Conservation (phyloP, 345 rosid species). For the Salix koriyanagi region DNA sequence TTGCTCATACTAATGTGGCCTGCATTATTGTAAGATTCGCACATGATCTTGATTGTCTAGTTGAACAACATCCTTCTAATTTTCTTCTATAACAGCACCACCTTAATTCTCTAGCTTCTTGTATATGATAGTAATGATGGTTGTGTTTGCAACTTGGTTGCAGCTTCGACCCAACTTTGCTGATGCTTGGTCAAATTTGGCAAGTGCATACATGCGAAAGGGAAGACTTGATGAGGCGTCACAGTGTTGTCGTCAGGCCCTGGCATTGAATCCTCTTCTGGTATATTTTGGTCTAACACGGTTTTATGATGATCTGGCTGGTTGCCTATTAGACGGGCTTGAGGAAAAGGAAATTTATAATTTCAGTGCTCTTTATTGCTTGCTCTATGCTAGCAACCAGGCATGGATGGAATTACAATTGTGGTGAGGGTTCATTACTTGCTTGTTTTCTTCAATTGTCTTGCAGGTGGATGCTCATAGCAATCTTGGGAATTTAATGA, state of each 20-base stretch:
- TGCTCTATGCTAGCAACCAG: background rate
- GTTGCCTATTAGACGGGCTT: background rate
- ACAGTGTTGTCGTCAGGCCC: slow-evolving; percentile 94
- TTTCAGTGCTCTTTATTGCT: background rate
- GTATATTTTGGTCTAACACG: slow-evolving; percentile 32
- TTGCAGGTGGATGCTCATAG: slow-evolving; percentile 93
- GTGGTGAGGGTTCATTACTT: slow-evolving; percentile 3
- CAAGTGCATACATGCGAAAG: slow-evolving; percentile 95
- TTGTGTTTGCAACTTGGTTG: slow-evolving; percentile 5
- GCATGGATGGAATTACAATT: background rate
- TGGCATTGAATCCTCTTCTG: slow-evolving; percentile 82
- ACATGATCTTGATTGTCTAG: background rate
- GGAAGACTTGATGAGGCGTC: slow-evolving; percentile 94
- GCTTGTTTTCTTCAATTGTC: slow-evolving; percentile 12
- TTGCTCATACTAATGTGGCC: too few relatives aligned
- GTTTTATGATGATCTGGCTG: background rate
- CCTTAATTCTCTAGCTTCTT: background rate
- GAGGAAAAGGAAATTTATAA: background rate
- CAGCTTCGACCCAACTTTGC: slow-evolving; percentile 96
- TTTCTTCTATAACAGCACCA: background rate
- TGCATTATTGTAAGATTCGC: background rate
- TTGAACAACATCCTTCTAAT: background rate
- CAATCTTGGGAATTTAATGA: slow-evolving; percentile 89
- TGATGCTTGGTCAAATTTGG: slow-evolving; percentile 99
- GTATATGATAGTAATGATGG: background rate